Percentiles rank a stretch among this genome's conserved stretches.
Evolutionary conservation across 768 basidiomycete species (phyloP).

Genomic region (Strobilomyces dryophilus): DNA sequence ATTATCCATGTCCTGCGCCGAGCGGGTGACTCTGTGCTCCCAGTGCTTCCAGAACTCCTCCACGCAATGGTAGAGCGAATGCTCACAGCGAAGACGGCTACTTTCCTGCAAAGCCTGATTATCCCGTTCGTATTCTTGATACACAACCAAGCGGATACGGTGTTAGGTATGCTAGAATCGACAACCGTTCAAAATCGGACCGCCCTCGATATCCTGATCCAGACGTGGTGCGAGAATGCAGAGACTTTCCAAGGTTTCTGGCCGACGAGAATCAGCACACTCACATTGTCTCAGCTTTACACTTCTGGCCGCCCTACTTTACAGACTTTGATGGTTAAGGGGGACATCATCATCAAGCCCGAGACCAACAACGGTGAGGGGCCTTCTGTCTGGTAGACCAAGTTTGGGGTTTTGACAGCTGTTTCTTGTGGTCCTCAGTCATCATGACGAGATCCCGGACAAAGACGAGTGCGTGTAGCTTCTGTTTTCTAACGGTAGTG

Average conservation of each 20-base stretch:
- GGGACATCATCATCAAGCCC: slow-evolving; percentile 83
- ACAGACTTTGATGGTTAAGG: slow-evolving; percentile 73
- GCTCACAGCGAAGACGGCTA: slow-evolving; percentile 81
- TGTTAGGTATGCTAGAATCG: slow-evolving; percentile 72
- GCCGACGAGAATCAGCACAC: slow-evolving; percentile 80
- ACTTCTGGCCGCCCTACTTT: slow-evolving; percentile 61
- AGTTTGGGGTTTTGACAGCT: slow-evolving; percentile 11
- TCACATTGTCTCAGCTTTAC: slow-evolving; percentile 78
- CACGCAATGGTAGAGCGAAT: slow-evolving; percentile 81
- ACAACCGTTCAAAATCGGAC: slow-evolving; percentile 55
- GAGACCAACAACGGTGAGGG: slow-evolving; percentile 79
- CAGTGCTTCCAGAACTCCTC: slow-evolving; percentile 84
- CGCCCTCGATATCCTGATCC: slow-evolving; percentile 83
- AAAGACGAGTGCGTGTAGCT: slow-evolving; percentile 61
- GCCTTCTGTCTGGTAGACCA: slow-evolving; percentile 5
- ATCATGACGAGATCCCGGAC: slow-evolving; percentile 97
- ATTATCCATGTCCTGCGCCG: slow-evolving; percentile 89
- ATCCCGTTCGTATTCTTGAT: slow-evolving; percentile 94
- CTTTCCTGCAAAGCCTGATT: slow-evolving; percentile 88
- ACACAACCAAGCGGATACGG: slow-evolving; percentile 77
- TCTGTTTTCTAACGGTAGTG: neutral
- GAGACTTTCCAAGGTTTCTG: slow-evolving; percentile 95
- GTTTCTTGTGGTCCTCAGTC: slow-evolving; percentile 45
- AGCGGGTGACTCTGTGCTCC: slow-evolving; percentile 73
- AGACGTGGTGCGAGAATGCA: slow-evolving; percentile 92